Base-by-base conservation (phyloP, 768 basidiomycete genomes). In the Glaciozyma martinii region DNA sequence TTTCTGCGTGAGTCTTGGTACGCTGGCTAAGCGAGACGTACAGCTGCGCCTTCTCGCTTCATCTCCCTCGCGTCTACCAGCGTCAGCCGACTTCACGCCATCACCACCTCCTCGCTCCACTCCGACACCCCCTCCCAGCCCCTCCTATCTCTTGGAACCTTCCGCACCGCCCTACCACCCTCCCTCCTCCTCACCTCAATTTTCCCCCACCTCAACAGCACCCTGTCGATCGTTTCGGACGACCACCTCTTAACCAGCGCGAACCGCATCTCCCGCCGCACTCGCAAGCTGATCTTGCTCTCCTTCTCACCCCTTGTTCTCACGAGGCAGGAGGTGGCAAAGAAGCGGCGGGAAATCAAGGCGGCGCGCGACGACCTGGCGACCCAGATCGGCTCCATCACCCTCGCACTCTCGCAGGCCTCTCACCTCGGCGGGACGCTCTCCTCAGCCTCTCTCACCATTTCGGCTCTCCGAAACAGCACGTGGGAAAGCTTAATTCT, bases 331-430 rank as follows among this genome's bases (percentile, higher is more conserved):
- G 90, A 92, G 75, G 87, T 86, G 72, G 76, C 75, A 29, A 76
- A 81, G 62, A 86, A 86, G 66, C 81, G 83, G 21, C 78, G 77
- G 52, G 79, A 81, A 54, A 79, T 91, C 21, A 82, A 86, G 65
- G 80, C 75, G 32, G 79, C 88, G 3, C 81, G 89, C 18, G 82
- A 92, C 70, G 80, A 83, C 68, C 80, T 84, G 9, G 79, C 84
- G 1, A 79, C 78, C 49, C 78, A 84, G 72, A 81, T 87, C 27
- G 79, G 80, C 13, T 62, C 74, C 10, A 47, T 72, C 61, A 65
- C 59, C 1, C 64, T 70, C 49, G 42, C 67, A 2, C 37, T 40
- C 2, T 40, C 37, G 59, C 70, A 19, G 25, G 60, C 27, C 61
- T 25, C 43, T 49, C 61, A 2, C 27, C 56, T 4, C 47, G 62